Evolutionary conservation across 768 basidiomycete species (phyloP).

Genomic region (Hericium erinaceus): DNA sequence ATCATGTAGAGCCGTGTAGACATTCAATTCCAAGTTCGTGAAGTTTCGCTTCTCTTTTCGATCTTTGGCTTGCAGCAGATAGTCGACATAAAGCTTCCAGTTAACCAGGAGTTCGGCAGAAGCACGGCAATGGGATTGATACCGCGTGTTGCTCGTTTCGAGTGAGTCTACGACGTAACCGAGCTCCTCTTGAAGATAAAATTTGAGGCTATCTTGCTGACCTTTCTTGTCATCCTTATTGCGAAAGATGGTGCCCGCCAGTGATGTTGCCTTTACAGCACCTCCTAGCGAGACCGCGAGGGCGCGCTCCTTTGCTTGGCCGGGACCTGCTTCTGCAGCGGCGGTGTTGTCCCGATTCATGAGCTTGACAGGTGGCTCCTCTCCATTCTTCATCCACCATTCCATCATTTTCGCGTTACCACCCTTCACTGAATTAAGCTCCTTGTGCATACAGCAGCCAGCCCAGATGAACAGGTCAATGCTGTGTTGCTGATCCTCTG

Average conservation of each 20-base stretch:
- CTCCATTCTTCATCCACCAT: not conserved
- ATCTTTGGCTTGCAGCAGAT: no score
- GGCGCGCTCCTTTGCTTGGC: not conserved
- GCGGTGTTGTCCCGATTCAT: slow-evolving; percentile 12
- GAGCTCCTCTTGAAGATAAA: not conserved
- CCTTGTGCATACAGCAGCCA: not conserved
- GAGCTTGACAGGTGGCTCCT: slow-evolving; percentile 1
- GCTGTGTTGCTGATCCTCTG: not conserved
- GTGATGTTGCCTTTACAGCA: not conserved
- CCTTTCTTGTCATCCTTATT: slow-evolving; percentile 2
- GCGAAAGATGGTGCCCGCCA: not conserved
- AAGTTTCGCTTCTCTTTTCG: no score
- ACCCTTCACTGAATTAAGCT: not conserved
- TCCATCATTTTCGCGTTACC: not conserved
- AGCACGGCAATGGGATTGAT: slow-evolving; percentile 12
- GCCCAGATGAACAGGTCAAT: not conserved
- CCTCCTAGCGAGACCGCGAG: not conserved
- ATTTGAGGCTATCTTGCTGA: not conserved
- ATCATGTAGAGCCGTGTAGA: no score
- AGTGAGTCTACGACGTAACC: slow-evolving; percentile 12
- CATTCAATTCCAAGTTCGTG: no score
- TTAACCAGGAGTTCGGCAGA: no score
- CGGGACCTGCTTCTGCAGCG: not conserved
- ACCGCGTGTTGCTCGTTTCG: slow-evolving; percentile 18
- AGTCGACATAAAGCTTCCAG: no score